phyloP scores from a whole-genome alignment of 768 basidiomycete species.

The Austroboletus festivus region DNA sequence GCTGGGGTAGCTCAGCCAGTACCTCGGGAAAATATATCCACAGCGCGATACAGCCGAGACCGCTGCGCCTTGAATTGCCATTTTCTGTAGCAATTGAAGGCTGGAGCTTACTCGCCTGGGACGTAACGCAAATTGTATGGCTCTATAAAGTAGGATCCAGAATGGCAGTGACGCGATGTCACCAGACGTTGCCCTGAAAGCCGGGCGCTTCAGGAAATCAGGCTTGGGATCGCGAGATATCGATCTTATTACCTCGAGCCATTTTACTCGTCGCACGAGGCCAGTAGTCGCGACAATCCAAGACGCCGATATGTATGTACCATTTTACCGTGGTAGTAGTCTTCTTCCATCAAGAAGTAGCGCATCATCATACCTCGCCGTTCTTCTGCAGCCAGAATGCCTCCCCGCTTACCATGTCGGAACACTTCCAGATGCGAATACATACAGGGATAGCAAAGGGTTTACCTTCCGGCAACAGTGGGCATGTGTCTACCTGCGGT shows the following conservation, averaged over 20 bases:
- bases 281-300: slow-evolving; percentile 22
- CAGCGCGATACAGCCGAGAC: not conserved
- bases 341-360: slow-evolving; percentile 21
- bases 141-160: slow-evolving; percentile 4
- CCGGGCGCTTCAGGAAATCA: slow-evolving; percentile 8
- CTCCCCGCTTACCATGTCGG: slow-evolving; percentile 15
- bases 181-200: slow-evolving; percentile 13
- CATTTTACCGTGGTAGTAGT: not conserved
- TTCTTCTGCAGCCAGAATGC: slow-evolving; percentile 12
- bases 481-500: slow-evolving; percentile 32
- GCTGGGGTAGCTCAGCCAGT: slow-evolving; percentile 4
- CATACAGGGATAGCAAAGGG: slow-evolving; percentile 25
- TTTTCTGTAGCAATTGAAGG: not conserved
- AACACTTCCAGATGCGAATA: slow-evolving; percentile 15
- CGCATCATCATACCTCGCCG: slow-evolving; percentile 12
- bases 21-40: slow-evolving; percentile 1
- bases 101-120: not conserved
- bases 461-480: slow-evolving; percentile 16
- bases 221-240: slow-evolving; percentile 32
- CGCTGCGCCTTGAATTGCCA: slow-evolving; percentile 5
- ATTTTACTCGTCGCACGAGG: slow-evolving; percentile 13
- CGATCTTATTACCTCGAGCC: slow-evolving; percentile 15
- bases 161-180: slow-evolving; percentile 27
- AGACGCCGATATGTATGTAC: slow-evolving; percentile 13
- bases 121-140: slow-evolving; percentile 9